Conservation (phyloP, 768 basidiomycete species). For the Kwoniella heveanensis region DNA sequence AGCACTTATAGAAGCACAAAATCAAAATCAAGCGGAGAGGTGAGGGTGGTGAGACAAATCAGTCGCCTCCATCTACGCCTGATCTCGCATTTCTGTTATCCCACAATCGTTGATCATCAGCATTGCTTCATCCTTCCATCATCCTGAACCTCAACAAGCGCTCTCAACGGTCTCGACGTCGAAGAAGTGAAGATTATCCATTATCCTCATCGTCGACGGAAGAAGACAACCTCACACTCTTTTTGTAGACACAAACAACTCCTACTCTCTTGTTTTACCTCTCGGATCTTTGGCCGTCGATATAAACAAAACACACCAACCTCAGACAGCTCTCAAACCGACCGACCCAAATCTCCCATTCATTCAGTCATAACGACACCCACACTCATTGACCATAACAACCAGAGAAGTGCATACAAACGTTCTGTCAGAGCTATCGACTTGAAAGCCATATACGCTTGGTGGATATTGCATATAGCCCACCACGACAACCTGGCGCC, state of each 20-base stretch:
- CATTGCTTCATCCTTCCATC: background rate
- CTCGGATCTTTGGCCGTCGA: slow-evolving; percentile 9
- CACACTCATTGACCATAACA: slow-evolving; percentile 5
- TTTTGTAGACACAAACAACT: background rate
- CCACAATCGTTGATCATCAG: background rate
- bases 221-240: slow-evolving; percentile 1
- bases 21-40: background rate
- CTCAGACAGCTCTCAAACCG: slow-evolving; percentile 1
- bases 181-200: no score
- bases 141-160: background rate
- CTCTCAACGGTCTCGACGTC: slow-evolving; percentile 1
- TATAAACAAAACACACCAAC: slow-evolving; percentile 23
- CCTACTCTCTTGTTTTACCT: background rate
- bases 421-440: no score
- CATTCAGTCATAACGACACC: slow-evolving; percentile 11
- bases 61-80: slow-evolving; percentile 3
- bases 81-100: background rate
- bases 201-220: background rate
- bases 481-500: background rate
- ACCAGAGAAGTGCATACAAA: background rate
- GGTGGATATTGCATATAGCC: background rate
- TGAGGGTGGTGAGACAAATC: slow-evolving; percentile 1
- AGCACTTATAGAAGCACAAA: background rate
- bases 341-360: slow-evolving; percentile 1
- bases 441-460: no score